Evolutionary conservation across 345 rosid species (phyloP), one percentile per base, ranked within the genome.

Genomic region (Mercurialis annua): DNA sequence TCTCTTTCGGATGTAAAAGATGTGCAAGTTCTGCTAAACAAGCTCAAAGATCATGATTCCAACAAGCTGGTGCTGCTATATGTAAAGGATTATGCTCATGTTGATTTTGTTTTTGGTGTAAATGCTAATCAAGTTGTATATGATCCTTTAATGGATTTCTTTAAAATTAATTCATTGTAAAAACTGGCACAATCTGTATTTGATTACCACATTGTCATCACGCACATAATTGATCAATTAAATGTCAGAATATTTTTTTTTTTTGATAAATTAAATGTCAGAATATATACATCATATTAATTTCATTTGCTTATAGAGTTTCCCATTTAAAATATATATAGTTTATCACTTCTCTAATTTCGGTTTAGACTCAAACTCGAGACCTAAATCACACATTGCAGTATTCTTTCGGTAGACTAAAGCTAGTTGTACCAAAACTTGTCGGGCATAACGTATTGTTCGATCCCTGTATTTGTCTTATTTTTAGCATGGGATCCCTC

Each of bases 41-140:
- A 66, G 62, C 79, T 86, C 43, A 74, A 76, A 60, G 76, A 68
- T 31, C 90, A 83, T 9, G 69, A 76, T 1, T 23, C 42, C 6
- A 76, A 85, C 52, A 80, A 74, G 76, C 51, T 83, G 73, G 82
- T 80, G 67, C 53, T 74, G 0, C 82, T 72, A 59, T 78, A 58
- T 34, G 31, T 4, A 33, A 49, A 68, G 0, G 50, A 80, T 38
- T 83, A 81, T 61, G 90, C 87, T 33, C 90, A 86, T 70, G 80
- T 60, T 0, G 87, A 86, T 77, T 86, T 77, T 56, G 68, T 78
- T 49, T 62, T 83, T 5, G 86, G 79, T 4, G 65, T 60, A 15
- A 75, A 72, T 58, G 86, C 84, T 0, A 70, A 80, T 20, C 67
- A 76, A 56, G 38, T 70, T 40, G 73, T 86, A 16, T 86, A 76